Evolutionary conservation across 495 filamentous ascomycete species (phyloP), one percentile per base, ranked within the genome.

Genomic region (Oleoguttula mirabilis): DNA sequence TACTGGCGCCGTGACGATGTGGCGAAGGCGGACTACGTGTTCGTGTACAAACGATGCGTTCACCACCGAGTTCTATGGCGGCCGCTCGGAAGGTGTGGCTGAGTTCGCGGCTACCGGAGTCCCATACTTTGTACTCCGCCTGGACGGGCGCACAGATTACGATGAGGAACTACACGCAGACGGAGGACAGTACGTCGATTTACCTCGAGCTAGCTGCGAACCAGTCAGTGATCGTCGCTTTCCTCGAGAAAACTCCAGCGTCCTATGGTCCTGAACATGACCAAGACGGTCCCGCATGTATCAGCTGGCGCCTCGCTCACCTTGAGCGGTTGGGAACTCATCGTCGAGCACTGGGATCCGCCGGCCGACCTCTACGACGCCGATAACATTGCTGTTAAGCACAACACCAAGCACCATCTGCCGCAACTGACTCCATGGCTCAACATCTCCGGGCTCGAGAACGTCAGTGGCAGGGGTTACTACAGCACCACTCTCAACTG

Each of bases 41-140:
- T 57, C 48, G 25, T 68, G 8, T 63, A 62, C 49, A 65, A n/a
- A 64, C 36, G 58, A 65, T 24, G 45, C 37, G 10, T 40, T 14
- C 6, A 31, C 24, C 15, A 1, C 32, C 44, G 43, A 27, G 44
- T 45, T 34, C 10, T 21, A 21, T 19, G 17, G 35, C 19, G 45
- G 45, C 11, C 41, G 45, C 10, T 58, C 57, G 21, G 47, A 36
- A 28, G 50, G 64, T 21, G 39, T 39, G 1, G 47, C 68, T 4
- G 34, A 32, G 4, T 56, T 66, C 32, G 30, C 33, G 10, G 53
- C 49, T 10, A 57, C 33, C 21, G 45, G 45, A 12, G 22, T 36
- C 5, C 52, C 52, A 28, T 52, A 52, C n/a, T 24, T 41, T 44
- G n/a, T 56, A 53, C 34, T 36, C 53, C 30, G 50, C 53, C 23